phyloP scores from a whole-genome alignment of 2,329 filamentous ascomycete genomes.

The Malbranchea cinnamomea region DNA sequence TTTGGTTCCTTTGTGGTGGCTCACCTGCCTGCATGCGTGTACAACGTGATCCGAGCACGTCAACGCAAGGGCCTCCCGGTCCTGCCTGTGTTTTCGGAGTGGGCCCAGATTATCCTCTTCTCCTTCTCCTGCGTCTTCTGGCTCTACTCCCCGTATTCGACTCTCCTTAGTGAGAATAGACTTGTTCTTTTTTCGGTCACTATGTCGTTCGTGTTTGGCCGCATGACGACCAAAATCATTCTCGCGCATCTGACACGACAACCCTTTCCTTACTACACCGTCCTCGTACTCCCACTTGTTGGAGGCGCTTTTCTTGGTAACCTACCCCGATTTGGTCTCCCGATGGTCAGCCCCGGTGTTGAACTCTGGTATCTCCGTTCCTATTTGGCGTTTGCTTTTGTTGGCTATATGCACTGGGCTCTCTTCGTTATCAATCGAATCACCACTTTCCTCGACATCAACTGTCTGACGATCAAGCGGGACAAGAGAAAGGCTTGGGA shows the following conservation, averaged over 20 bases:
- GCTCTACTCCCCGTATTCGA: slow-evolving; percentile 81
- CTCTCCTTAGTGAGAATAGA: slow-evolving; percentile 67
- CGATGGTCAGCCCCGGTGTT: slow-evolving; percentile 45
- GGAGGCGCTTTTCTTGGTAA: slow-evolving; percentile 74
- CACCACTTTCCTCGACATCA: slow-evolving; percentile 83
- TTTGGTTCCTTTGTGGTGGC: slow-evolving; percentile 48
- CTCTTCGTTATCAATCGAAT: slow-evolving; percentile 81
- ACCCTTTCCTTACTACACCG: slow-evolving; percentile 92
- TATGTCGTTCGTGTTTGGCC: slow-evolving; percentile 92
- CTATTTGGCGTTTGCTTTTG: slow-evolving; percentile 67
- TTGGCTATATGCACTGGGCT: slow-evolving; percentile 91
- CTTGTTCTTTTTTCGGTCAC: slow-evolving; percentile 84
- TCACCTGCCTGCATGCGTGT: slow-evolving; percentile 79
- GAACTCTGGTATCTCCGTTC: slow-evolving; percentile 72
- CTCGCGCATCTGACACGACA: slow-evolving; percentile 86
- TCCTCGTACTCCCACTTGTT: slow-evolving; percentile 74
- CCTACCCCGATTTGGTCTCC: slow-evolving; percentile 60
- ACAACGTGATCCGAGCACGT: slow-evolving; percentile 69
- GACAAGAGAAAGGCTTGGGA: slow-evolving; percentile 21
- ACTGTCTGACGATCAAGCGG: slow-evolving; percentile 67
- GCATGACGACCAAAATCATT: slow-evolving; percentile 98
- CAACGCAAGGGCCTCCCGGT: slow-evolving; percentile 57
- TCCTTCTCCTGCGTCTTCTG: slow-evolving; percentile 61
- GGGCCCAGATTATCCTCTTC: slow-evolving; percentile 80
- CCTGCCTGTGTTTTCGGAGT: slow-evolving; percentile 75